Evolutionary conservation across 768 basidiomycete species (phyloP).

Genomic region (Panaeolus papilionaceus): DNA sequence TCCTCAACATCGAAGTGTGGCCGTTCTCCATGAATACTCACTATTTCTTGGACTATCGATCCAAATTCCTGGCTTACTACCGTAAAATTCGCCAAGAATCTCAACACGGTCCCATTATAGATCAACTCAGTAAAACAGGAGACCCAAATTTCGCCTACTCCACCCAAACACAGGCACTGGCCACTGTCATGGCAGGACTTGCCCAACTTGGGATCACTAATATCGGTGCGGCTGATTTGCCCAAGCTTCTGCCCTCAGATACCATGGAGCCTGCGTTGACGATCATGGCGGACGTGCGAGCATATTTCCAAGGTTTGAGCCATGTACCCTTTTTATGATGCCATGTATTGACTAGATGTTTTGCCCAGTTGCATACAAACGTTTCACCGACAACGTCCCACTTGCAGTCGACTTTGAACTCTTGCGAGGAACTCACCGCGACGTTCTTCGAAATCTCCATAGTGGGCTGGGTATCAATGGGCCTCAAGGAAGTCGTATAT

Average conservation of each 20-base stretch:
- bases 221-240: slow-evolving; percentile 42
- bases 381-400: slow-evolving; percentile 54
- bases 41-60: slow-evolving; percentile 52
- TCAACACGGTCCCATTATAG: background rate
- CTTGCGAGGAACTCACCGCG: slow-evolving; percentile 51
- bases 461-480: slow-evolving; percentile 57
- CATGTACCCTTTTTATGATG: background rate
- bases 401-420: slow-evolving; percentile 45
- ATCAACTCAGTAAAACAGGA: background rate
- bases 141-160: background rate
- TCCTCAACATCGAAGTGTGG: slow-evolving; percentile 51
- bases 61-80: slow-evolving; percentile 52
- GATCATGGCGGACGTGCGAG: slow-evolving; percentile 68
- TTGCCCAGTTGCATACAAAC: slow-evolving; percentile 52
- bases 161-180: background rate
- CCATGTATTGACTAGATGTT: background rate
- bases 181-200: background rate
- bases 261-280: slow-evolving; percentile 51
- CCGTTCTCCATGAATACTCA: slow-evolving; percentile 61
- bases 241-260: slow-evolving; percentile 51
- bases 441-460: slow-evolving; percentile 49
- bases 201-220: slow-evolving; percentile 18
- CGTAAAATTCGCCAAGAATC: slow-evolving; percentile 44
- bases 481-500: slow-evolving; percentile 47
- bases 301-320: slow-evolving; percentile 65